A percentile compares a stretch with the other conserved stretches of the same genome.
These are phyloP conservation scores for Blastocystis sp. DNA, from an alignment of 352 stramenopile genomes.

Conservation along the genomic window DNA sequence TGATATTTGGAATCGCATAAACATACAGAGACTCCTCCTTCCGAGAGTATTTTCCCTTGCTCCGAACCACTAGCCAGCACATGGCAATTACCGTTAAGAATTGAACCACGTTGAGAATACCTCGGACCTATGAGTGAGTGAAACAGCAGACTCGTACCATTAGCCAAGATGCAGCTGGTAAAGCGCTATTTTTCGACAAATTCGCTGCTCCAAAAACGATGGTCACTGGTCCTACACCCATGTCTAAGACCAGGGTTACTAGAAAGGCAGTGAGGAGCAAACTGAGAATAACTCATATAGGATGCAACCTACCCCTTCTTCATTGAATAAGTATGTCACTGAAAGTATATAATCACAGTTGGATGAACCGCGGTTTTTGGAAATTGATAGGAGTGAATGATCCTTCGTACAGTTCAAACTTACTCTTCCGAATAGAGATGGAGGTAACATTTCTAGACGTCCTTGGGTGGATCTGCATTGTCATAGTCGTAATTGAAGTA, in stretches of 20 bases:
- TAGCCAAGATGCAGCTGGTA: not conserved
- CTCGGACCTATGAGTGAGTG: not conserved
- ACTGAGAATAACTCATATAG: not conserved
- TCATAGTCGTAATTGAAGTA: not conserved
- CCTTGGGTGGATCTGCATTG: conserved; percentile 16
- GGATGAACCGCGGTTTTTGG: no score
- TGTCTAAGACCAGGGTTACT: conserved; percentile 7
- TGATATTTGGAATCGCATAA: not conserved
- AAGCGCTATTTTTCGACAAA: not conserved
- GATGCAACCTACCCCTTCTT: not conserved
- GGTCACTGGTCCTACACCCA: conserved; percentile 11
- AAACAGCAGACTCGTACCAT: not conserved
- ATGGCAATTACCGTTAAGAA: conserved; percentile 16
- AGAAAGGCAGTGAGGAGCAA: conserved; percentile 8
- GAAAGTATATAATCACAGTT: no score
- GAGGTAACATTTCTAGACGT: not conserved
- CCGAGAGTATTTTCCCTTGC: not conserved
- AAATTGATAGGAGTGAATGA: not conserved
- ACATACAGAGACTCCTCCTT: not conserved
- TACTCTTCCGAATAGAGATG: not conserved
- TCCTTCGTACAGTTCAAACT: not conserved
- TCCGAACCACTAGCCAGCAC: not conserved
- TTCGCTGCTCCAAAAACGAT: conserved; percentile 29
- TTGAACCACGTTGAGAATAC: conserved; percentile 24
- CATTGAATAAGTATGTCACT: not conserved